A percentile compares a stretch with the other conserved stretches of the same genome.
Evolutionary conservation across 2,329 filamentous ascomycete species (phyloP).

Genomic region (Epicoccum nigrum): DNA sequence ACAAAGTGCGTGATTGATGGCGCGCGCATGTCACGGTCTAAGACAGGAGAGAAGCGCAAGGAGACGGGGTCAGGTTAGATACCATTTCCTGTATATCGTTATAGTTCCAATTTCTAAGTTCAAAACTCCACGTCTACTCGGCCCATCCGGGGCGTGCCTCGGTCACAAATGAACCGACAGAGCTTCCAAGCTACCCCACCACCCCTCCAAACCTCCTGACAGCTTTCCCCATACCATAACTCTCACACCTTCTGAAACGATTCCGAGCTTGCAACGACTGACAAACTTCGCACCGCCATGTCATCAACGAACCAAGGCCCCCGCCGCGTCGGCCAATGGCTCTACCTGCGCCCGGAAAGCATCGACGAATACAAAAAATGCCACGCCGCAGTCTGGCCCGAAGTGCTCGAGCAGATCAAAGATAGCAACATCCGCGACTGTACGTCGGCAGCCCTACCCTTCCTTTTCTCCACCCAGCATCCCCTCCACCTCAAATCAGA

Average conservation of each 20-base stretch:
- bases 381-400: slow-evolving; percentile 77
- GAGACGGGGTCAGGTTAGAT: slow-evolving; percentile 1
- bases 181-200: slow-evolving; percentile 14
- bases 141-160: neutral
- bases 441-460: slow-evolving; percentile 13
- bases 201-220: neutral
- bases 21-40: neutral
- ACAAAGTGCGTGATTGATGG: neutral
- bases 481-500: too few relatives aligned
- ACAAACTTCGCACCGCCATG: neutral
- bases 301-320: slow-evolving; percentile 34
- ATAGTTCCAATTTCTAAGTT: neutral
- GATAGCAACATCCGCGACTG: slow-evolving; percentile 76
- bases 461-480: slow-evolving; percentile 47
- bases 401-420: slow-evolving; percentile 76
- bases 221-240: neutral
- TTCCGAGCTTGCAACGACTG: too few relatives aligned
- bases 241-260: too few relatives aligned
- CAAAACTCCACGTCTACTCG: neutral
- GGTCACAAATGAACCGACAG: slow-evolving; percentile 9
- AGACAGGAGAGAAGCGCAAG: neutral
- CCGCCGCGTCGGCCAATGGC: slow-evolving; percentile 70
- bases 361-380: slow-evolving; percentile 74
- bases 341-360: slow-evolving; percentile 71
- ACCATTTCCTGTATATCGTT: slow-evolving; percentile 14